Conservation (phyloP, 2,329 filamentous ascomycete species). For the Zalaria sp. region DNA sequence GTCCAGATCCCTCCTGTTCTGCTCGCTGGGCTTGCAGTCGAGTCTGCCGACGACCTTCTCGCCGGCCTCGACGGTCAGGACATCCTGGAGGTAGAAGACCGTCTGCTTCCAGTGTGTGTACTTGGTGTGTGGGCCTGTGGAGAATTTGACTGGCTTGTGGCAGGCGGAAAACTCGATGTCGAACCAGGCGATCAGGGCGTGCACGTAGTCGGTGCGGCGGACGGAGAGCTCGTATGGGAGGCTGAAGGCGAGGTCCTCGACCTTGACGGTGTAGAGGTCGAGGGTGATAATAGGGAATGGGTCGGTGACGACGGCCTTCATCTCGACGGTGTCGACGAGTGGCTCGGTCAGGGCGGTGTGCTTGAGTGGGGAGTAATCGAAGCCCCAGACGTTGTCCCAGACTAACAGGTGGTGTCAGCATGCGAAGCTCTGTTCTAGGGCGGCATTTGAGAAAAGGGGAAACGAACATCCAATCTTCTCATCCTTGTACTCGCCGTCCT, state of each 20-base stretch:
- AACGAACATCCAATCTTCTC: conserved; percentile 96
- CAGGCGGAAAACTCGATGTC: conserved; percentile 97
- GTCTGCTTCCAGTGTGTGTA: conserved; percentile 99
- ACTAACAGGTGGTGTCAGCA: conserved; percentile 39
- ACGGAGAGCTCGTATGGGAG: conserved; percentile 61
- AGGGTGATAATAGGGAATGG: conserved; percentile 72
- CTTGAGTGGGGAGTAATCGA: conserved; percentile 91
- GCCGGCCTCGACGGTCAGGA: conserved; percentile 78
- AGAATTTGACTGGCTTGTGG: conserved; percentile 96
- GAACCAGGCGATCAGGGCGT: conserved; percentile 96
- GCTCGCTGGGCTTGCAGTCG: conserved; percentile 75
- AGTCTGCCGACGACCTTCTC: conserved; percentile 65
- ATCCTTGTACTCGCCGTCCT: conserved; percentile 98
- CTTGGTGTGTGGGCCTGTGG: conserved; percentile 92
- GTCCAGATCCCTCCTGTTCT: conserved; percentile 91
- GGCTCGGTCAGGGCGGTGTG: conserved; percentile 86
- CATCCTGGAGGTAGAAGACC: conserved; percentile 91
- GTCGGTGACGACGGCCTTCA: conserved; percentile 94
- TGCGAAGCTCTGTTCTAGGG: conserved; percentile 7
- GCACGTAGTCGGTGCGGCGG: conserved; percentile 85
- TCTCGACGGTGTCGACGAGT: conserved; percentile 91
- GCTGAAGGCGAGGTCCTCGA: conserved; percentile 71
- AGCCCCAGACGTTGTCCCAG: conserved; percentile 99
- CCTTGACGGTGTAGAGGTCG: conserved; percentile 83
- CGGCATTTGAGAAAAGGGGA: conserved; percentile 2